A percentile compares a stretch with the other conserved stretches of the same genome.
Conservation (phyloP, 2,329 filamentous ascomycete genomes). For the Fragosphaeria purpurea region DNA sequence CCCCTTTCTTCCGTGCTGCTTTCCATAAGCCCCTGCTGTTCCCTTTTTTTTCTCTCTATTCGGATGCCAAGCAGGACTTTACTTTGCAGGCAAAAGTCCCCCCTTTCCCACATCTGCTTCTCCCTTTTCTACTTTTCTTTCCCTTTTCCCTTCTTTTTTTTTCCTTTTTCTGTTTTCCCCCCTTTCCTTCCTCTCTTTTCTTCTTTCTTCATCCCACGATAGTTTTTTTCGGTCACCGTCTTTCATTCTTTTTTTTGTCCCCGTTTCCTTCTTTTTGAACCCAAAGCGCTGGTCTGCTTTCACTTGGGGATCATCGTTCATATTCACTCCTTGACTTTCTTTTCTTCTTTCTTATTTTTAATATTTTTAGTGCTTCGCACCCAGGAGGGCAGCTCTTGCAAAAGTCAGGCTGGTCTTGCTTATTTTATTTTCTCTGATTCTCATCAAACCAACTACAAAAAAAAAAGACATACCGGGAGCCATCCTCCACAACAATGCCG, state of each 20-base stretch:
- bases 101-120: too few relatives aligned
- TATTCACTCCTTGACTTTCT: slow-evolving; percentile 10
- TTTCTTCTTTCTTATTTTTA: slow-evolving; percentile 22
- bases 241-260: slow-evolving; percentile 6
- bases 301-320: slow-evolving; percentile 23
- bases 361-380: slow-evolving; percentile 13
- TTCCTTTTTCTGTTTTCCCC: not conserved
- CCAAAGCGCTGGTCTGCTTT: slow-evolving; percentile 44
- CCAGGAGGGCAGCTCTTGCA: slow-evolving; percentile 20
- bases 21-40: not conserved
- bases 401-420: slow-evolving; percentile 32
- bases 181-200: not conserved
- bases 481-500: slow-evolving; percentile 27
- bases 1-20: not conserved
- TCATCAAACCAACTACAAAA: slow-evolving; percentile 9
- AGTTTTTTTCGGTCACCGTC: slow-evolving; percentile 4
- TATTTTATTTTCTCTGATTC: slow-evolving; percentile 16
- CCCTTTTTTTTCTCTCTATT: not conserved
- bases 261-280: slow-evolving; percentile 21
- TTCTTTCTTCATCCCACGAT: slow-evolving; percentile 5
- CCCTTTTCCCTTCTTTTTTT: not conserved
- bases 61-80: too few relatives aligned
- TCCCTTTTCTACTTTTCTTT: not conserved
- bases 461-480: slow-evolving; percentile 18
- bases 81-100: too few relatives aligned